Conservation (phyloP, 352 stramenopile species). For the Phytopythium vexans region DNA sequence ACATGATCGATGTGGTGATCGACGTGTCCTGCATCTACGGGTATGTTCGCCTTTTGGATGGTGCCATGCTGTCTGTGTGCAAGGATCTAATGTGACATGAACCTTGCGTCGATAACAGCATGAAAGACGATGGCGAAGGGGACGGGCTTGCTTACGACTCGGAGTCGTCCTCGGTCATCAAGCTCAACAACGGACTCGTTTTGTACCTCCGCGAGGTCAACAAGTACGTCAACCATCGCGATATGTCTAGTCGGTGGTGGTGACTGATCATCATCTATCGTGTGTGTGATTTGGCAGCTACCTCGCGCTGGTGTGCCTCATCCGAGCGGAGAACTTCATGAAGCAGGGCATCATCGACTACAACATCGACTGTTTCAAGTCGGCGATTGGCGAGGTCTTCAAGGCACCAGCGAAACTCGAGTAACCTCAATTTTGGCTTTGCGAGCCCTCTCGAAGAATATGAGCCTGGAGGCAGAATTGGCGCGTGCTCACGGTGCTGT, state of each 20-base stretch:
- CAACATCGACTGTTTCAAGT: constrained; percentile 98
- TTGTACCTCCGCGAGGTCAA: constrained; percentile 93
- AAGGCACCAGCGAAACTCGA: constrained; percentile 59
- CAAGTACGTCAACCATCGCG: constrained; percentile 49
- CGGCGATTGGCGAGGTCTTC: constrained; percentile 89
- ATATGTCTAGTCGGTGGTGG: not conserved
- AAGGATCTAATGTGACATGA: not conserved
- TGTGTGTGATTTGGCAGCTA: constrained; percentile 51
- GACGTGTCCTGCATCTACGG: constrained; percentile 99
- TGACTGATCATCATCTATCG: not conserved
- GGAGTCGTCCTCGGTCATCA: constrained; percentile 96
- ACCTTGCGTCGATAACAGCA: constrained; percentile 28
- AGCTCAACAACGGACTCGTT: constrained; percentile 97
- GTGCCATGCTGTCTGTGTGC: not conserved
- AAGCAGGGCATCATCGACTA: constrained; percentile 99
- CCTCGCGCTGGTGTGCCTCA: constrained; percentile 97
- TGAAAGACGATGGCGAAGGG: constrained; percentile 90
- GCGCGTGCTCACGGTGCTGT: not conserved
- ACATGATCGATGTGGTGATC: constrained; percentile 99
- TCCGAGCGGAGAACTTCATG: constrained; percentile 95
- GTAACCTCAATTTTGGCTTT: constrained; percentile 9
- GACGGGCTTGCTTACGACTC: constrained; percentile 94
- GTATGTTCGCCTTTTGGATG: constrained; percentile 14
- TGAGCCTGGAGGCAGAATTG: not conserved
- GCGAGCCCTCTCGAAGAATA: too few species aligned